Evolutionary conservation across 2,329 filamentous ascomycete genomes (phyloP), one percentile per base, ranked within the genome.

Genomic region (Aspergillus tamarii): DNA sequence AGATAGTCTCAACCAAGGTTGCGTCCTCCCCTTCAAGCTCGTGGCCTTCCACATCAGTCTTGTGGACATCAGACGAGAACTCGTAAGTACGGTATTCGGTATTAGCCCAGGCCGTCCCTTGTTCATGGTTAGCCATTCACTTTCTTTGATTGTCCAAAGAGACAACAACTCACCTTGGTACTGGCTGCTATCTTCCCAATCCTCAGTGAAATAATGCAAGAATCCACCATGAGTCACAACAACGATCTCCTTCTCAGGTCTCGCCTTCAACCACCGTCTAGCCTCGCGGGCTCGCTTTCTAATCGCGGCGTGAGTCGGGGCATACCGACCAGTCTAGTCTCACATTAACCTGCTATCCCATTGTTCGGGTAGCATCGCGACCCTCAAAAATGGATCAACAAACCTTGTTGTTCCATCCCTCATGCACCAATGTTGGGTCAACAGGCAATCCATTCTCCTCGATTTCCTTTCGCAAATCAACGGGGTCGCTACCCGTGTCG

Each of bases 181-280:
- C 50, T 77, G 74, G 55, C 80, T 82, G 70, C 70, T 84, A 48
- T 88, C 90, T 60, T 87, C 83, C 87, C 89, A 96, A 72, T 96
- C 93, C 69, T 93, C 87, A 0, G 92, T 95, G 66, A 97, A 80
- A 72, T 92, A 96, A 76, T 97, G 93, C 71, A 96, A 75, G 70
- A 94, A 91, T 1, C 91, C 91, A 1, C 93, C 93, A 72, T 96
- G 93, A 3, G 92, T 90, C 9, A 96, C 92, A 2, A 93, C 84
- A 0, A 90, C 87, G 32, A 96, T 86, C 69, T 94, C 86, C 71
- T 91, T 88, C 70, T 87, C 84, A 4, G 79, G 78, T 28, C 81
- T 72, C 11, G 67, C 72, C 69, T 79, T 80, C 64, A 95, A 75
- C 78, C 85, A 88, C 14, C 81, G 70, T 50, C 92, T 82, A 7